A percentile compares a stretch with the other conserved stretches of the same genome.
Evolutionary conservation across 495 filamentous ascomycete species (phyloP).

Genomic region (Podospora bellae-mahoneyi): DNA sequence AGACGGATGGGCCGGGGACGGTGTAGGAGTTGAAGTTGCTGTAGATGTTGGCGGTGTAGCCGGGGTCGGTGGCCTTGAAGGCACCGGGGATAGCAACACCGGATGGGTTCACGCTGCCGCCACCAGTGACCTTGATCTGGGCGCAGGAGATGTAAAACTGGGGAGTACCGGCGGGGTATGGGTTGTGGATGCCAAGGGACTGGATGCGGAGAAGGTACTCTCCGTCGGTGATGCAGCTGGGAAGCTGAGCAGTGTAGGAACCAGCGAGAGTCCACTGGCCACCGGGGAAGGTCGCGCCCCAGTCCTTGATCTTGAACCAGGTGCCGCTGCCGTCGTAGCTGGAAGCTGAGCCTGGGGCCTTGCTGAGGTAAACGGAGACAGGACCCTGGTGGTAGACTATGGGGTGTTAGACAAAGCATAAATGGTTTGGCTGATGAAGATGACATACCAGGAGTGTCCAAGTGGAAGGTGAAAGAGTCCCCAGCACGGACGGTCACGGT

Average conservation of each 20-base stretch:
- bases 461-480: slow-evolving; percentile 47
- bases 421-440: background rate
- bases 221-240: slow-evolving; percentile 50
- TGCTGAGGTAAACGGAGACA: slow-evolving; percentile 49
- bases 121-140: slow-evolving; percentile 56
- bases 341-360: slow-evolving; percentile 43
- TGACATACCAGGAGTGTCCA: slow-evolving; percentile 45
- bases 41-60: slow-evolving; percentile 49
- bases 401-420: background rate
- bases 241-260: slow-evolving; percentile 54
- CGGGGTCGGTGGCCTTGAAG: slow-evolving; percentile 54
- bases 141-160: slow-evolving; percentile 60
- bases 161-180: slow-evolving; percentile 44
- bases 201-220: slow-evolving; percentile 63
- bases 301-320: slow-evolving; percentile 57
- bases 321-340: slow-evolving; percentile 50
- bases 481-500: slow-evolving; percentile 50
- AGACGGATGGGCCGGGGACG: slow-evolving; percentile 31
- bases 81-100: slow-evolving; percentile 54
- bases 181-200: slow-evolving; percentile 60
- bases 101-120: slow-evolving; percentile 46
- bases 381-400: slow-evolving; percentile 56
- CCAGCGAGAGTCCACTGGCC: slow-evolving; percentile 41
- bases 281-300: slow-evolving; percentile 40
- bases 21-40: slow-evolving; percentile 31